Conservation (phyloP, 306 rosid genomes). For the Nissolia schottii region DNA sequence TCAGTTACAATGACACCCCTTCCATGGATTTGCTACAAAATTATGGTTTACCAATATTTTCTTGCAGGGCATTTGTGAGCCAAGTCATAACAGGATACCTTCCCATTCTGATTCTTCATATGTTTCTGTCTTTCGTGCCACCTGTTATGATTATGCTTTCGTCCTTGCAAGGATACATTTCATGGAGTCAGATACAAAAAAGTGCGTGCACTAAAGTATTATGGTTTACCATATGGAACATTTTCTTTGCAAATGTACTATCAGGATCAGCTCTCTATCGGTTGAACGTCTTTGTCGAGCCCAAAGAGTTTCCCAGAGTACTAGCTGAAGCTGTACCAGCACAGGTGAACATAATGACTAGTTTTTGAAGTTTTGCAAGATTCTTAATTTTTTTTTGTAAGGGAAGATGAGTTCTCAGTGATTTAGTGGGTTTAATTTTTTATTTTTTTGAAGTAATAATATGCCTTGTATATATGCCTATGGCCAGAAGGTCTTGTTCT, state of each 20-base stretch:
- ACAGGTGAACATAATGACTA: constrained; percentile 47
- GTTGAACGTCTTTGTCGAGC: constrained; percentile 65
- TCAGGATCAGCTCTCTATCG: constrained; percentile 71
- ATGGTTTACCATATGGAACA: constrained; percentile 81
- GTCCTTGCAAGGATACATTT: constrained; percentile 72
- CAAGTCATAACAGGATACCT: constrained; percentile 82
- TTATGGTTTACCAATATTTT: background rate
- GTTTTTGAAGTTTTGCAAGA: background rate
- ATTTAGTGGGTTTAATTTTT: background rate
- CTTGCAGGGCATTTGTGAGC: constrained; percentile 65
- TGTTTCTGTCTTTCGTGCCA: constrained; percentile 54
- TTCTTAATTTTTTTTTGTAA: background rate
- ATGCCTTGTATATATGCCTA: background rate
- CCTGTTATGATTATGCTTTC: constrained; percentile 69
- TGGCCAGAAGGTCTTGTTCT: background rate
- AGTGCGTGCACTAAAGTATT: constrained; percentile 70
- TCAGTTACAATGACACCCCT: background rate
- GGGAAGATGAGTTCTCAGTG: background rate
- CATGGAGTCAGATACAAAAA: constrained; percentile 61
- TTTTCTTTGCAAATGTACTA: constrained; percentile 77
- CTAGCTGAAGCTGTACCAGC: constrained; percentile 87
- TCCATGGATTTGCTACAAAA: constrained; percentile 2
- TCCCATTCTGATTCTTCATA: constrained; percentile 73
- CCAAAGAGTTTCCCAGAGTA: constrained; percentile 61
- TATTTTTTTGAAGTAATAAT: background rate